phyloP scores from a whole-genome alignment of 805 yeast species.

The Hemisphaericaspora nanyangensis region DNA sequence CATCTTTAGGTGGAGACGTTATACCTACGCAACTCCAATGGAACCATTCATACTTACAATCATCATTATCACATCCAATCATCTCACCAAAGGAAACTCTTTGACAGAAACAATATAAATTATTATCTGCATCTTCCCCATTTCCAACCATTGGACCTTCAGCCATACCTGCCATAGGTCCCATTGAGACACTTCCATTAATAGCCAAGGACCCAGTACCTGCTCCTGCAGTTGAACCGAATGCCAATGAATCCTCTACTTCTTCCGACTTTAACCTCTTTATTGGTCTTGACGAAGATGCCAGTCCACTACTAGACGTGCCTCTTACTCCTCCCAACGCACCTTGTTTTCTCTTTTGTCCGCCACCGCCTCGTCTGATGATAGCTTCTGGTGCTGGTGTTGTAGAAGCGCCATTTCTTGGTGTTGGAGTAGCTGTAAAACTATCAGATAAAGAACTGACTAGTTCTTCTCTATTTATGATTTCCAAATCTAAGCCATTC shows the following conservation, averaged over 20 bases:
- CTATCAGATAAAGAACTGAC: constrained; percentile 18
- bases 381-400: constrained; percentile 12
- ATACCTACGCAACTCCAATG: constrained; percentile 94
- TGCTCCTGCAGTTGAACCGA: background rate
- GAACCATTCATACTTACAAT: constrained; percentile 91
- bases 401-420: constrained; percentile 18
- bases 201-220: constrained; percentile 9
- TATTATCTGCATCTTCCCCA: constrained; percentile 44
- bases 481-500: constrained; percentile 17
- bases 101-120: constrained; percentile 83
- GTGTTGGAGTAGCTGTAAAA: constrained; percentile 28
- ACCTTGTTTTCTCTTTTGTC: constrained; percentile 23
- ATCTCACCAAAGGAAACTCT: constrained; percentile 93
- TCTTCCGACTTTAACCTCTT: constrained; percentile 22
- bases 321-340: background rate
- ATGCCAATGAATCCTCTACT: constrained; percentile 14
- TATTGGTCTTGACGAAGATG: constrained; percentile 12
- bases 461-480: constrained; percentile 8
- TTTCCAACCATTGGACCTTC: constrained; percentile 17
- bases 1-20: constrained; percentile 82
- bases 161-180: constrained; percentile 11
- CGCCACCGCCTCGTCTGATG: too few species aligned
- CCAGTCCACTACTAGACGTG: background rate
- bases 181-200: constrained; percentile 6
- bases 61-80: constrained; percentile 94